Evolutionary conservation across 352 stramenopile species (phyloP).

Genomic region (Stramenopiles sp.): DNA sequence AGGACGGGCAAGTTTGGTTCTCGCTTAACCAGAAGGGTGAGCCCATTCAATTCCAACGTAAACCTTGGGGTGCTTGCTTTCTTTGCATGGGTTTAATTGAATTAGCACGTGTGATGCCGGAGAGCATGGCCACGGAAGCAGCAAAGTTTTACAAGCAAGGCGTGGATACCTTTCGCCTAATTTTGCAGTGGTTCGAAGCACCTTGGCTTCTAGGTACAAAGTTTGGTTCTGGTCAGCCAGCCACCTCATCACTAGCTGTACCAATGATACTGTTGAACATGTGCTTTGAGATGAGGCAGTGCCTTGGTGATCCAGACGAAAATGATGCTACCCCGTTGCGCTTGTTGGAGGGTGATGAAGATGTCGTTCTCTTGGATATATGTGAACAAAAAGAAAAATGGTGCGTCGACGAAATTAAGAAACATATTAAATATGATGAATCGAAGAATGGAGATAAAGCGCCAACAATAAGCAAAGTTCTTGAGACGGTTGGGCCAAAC

Average conservation of each 20-base stretch:
- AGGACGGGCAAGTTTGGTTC: not conserved
- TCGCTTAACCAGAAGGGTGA: not conserved
- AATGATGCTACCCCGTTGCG: not conserved
- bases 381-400: not conserved
- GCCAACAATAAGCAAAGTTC: not conserved
- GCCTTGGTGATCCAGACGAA: not conserved
- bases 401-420: not conserved
- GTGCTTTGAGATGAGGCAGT: not conserved
- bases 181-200: not conserved
- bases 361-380: not conserved
- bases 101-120: not conserved
- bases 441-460: too few relatives aligned
- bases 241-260: not conserved
- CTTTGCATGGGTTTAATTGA: not conserved
- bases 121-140: not conserved
- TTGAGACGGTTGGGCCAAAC: not conserved
- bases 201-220: not conserved
- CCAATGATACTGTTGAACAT: constrained; percentile 1
- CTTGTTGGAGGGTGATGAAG: not conserved
- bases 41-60: not conserved
- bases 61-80: constrained; percentile 1
- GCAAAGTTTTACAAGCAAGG: not conserved
- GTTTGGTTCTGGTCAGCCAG: not conserved
- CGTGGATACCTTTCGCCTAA: not conserved
- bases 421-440: constrained; percentile 1